Percentiles rank a stretch among this genome's conserved stretches.
Conservation (phyloP, 1,284 basidiomycete species). For the Irpex lacteus region DNA sequence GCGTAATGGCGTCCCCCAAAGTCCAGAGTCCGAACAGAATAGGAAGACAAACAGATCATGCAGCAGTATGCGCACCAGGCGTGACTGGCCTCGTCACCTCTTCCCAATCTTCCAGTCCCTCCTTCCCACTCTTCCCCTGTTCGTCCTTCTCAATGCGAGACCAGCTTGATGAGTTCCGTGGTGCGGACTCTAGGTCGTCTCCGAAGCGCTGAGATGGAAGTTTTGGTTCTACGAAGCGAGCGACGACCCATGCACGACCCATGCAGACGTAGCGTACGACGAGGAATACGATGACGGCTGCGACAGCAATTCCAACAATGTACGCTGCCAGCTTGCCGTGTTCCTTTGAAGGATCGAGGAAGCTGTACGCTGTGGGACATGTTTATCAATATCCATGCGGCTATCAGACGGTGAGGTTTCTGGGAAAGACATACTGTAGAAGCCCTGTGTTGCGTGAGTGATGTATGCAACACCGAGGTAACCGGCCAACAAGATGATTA, state of each 20-base stretch:
- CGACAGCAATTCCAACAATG: constrained; percentile 30
- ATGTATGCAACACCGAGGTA: constrained; percentile 71
- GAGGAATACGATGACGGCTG: constrained; percentile 22
- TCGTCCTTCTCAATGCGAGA: constrained; percentile 2
- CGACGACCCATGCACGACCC: constrained; percentile 15
- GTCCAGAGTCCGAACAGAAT: too few species aligned
- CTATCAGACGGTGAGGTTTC: neutral
- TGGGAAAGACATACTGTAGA: constrained; percentile 65
- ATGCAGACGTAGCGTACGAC: constrained; percentile 20
- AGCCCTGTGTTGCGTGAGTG: constrained; percentile 52
- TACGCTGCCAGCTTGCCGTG: constrained; percentile 41
- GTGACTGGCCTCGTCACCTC: constrained; percentile 16
- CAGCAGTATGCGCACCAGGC: constrained; percentile 1
- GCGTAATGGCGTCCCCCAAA: too few species aligned
- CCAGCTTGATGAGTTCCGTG: neutral
- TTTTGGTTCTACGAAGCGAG: neutral
- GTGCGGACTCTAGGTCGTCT: neutral
- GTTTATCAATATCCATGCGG: neutral
- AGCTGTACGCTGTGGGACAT: constrained; percentile 38
- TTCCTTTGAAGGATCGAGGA: constrained; percentile 40
- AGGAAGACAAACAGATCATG: neutral
- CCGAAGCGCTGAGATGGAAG: neutral
- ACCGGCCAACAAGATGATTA: constrained; percentile 46
- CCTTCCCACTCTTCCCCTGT: neutral
- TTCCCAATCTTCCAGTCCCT: constrained; percentile 22